These are phyloP conservation scores for Luvunga scandens DNA, from an alignment of 345 rosid species.

Conservation along the genomic window DNA sequence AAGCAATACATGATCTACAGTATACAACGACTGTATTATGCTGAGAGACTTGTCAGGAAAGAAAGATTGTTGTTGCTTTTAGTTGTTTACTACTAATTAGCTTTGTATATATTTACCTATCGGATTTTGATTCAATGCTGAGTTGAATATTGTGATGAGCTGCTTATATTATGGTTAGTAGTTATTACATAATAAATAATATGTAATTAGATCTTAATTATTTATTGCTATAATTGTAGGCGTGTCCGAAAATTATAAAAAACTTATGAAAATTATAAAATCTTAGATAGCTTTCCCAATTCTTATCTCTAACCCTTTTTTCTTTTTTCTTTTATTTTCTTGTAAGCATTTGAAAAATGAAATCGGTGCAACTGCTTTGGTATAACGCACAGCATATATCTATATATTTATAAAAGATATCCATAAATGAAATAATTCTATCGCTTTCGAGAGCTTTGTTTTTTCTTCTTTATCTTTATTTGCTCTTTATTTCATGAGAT, in stretches of 20 bases:
- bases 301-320: background rate
- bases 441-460: constrained; percentile 42
- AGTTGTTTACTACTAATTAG: constrained; percentile 16
- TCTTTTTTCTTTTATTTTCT: constrained; percentile 9
- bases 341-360: constrained; percentile 20
- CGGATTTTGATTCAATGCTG: background rate
- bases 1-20: constrained; percentile 16
- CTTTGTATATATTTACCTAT: constrained; percentile 19
- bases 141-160: too few species aligned
- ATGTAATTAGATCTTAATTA: too few species aligned
- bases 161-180: too few species aligned
- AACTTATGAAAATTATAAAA: too few species aligned
- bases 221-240: too few species aligned
- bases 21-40: background rate
- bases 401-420: constrained; percentile 31
- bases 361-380: constrained; percentile 43
- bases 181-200: too few species aligned
- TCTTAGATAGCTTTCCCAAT: too few species aligned
- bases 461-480: constrained; percentile 25
- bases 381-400: constrained; percentile 45
- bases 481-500: constrained; percentile 24
- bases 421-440: constrained; percentile 40
- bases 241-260: too few species aligned
- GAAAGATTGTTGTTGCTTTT: constrained; percentile 3
- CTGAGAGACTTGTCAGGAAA: constrained; percentile 27